Evolutionary conservation across 2,329 filamentous ascomycete genomes (phyloP).

Genomic region (Westerdykella sp.): DNA sequence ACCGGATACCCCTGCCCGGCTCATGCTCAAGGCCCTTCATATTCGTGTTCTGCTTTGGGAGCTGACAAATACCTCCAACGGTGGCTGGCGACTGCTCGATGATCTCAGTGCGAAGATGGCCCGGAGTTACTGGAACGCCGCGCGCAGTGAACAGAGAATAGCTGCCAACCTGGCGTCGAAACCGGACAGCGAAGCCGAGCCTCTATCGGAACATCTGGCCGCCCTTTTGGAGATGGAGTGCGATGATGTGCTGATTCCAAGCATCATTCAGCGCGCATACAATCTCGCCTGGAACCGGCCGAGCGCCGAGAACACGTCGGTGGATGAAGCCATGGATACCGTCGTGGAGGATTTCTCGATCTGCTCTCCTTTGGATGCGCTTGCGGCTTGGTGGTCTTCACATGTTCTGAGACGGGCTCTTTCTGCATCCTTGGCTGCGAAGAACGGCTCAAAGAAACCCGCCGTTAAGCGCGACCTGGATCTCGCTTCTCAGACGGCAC

Average conservation of each 20-base stretch:
- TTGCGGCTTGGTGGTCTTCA: slow-evolving; percentile 87
- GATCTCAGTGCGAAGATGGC: slow-evolving; percentile 67
- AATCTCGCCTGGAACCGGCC: slow-evolving; percentile 84
- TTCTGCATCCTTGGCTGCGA: slow-evolving; percentile 54
- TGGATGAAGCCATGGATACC: slow-evolving; percentile 68
- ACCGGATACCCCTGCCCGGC: slow-evolving; percentile 70
- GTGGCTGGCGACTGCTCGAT: slow-evolving; percentile 59
- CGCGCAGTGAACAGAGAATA: slow-evolving; percentile 56
- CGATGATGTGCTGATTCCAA: slow-evolving; percentile 71
- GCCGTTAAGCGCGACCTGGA: slow-evolving; percentile 52
- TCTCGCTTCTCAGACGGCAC: slow-evolving; percentile 66
- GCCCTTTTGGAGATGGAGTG: slow-evolving; percentile 71
- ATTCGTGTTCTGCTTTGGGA: slow-evolving; percentile 86
- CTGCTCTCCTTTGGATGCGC: slow-evolving; percentile 78
- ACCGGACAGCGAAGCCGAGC: slow-evolving; percentile 52
- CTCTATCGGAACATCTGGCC: slow-evolving; percentile 69
- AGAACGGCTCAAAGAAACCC: slow-evolving; percentile 41
- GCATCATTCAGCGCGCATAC: slow-evolving; percentile 76
- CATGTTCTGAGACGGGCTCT: slow-evolving; percentile 65
- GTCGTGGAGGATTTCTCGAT: slow-evolving; percentile 83
- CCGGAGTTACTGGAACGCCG: slow-evolving; percentile 72
- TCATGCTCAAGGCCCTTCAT: slow-evolving; percentile 91
- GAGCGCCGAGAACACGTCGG: slow-evolving; percentile 59
- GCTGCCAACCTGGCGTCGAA: slow-evolving; percentile 32
- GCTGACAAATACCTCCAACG: slow-evolving; percentile 58